A percentile compares a stretch with the other conserved stretches of the same genome.
Evolutionary conservation across 1,139 yeast species (phyloP).

Genomic region (Wickerhamomyces sp.): DNA sequence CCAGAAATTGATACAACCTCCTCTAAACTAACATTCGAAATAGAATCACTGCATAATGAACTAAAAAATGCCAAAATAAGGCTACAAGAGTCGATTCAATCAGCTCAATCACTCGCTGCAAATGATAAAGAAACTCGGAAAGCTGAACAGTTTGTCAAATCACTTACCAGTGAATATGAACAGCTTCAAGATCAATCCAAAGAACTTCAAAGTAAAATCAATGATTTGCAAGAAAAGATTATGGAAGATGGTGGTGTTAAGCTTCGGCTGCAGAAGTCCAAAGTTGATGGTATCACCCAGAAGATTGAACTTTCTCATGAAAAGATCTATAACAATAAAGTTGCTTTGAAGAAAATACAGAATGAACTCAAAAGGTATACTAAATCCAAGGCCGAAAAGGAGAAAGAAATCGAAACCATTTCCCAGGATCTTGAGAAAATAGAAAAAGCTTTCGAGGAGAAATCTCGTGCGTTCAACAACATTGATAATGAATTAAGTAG

Average conservation of each 20-base stretch:
- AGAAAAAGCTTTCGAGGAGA: constrained; percentile 24
- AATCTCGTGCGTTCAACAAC: constrained; percentile 26
- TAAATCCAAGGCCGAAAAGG: constrained; percentile 40
- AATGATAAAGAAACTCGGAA: constrained; percentile 34
- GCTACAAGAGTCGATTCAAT: constrained; percentile 27
- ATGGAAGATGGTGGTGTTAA: constrained; percentile 92
- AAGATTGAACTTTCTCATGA: constrained; percentile 59
- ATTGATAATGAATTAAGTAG: constrained; percentile 28
- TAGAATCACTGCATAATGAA: constrained; percentile 48
- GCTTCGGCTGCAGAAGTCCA: constrained; percentile 73
- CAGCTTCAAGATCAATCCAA: constrained; percentile 51
- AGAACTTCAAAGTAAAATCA: constrained; percentile 56
- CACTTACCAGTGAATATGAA: constrained; percentile 35
- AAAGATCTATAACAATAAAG: constrained; percentile 56
- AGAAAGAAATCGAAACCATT: constrained; percentile 33
- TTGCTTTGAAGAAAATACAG: constrained; percentile 59
- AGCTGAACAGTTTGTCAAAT: constrained; percentile 36
- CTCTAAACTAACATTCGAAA: constrained; percentile 59
- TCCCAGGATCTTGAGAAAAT: constrained; percentile 33
- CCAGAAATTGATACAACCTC: constrained; percentile 69
- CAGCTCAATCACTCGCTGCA: constrained; percentile 15
- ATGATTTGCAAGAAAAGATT: constrained; percentile 64
- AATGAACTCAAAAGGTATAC: constrained; percentile 58
- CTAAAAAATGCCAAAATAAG: constrained; percentile 22
- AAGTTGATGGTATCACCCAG: constrained; percentile 72